Evolutionary conservation across 2,329 filamentous ascomycete species (phyloP), one percentile per base, ranked within the genome.

Genomic region (Talaromyces pinophilus): DNA sequence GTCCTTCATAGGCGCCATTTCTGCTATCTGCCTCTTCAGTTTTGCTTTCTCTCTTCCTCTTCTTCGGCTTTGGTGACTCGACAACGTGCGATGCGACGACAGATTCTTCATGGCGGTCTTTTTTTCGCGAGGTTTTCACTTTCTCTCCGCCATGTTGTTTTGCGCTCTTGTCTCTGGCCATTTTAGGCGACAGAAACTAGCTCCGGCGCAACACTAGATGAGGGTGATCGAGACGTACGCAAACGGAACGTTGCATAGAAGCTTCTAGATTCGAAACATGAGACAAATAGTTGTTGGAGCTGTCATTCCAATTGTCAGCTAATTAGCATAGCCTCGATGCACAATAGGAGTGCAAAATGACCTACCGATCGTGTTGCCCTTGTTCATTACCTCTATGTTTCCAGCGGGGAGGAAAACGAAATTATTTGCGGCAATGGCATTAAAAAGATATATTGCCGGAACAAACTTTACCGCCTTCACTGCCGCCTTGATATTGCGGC

Each of bases 21-120:
- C 33, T 35, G 8, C 0, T 57, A 59, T 59, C 40, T 17, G 52
- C 38, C 6, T 59, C n/a, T 19, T 59, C 61, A n/a, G 6, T 5
- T 22, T 63, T 67, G 55, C 25, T 42, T 52, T 67, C 68, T 68
- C 74, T 72, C 70, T 74, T 75, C 48, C 73, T 69, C 66, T 80
- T 82, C 71, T 82, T 82, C 15, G 77, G 77, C 4, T 73, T 74
- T 30, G 75, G 69, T 35, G 72, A 75, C 30, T 72, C 69, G 38
- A 25, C 55, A 6, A 54, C 19, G 2, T 38, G 19, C n/a, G 60
- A 54, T 59, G 44, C 28, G 19, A 35, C 25, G 17, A 48, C 3
- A 7, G 54, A 28, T 44, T 59, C 38, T 17, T 52, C 60, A 40
- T 50, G 30, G 42, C 46, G 60, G 15, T 50, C 17, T 13, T 63